Base-by-base conservation (phyloP, 768 basidiomycete species). In the Amanita jacksonii region DNA sequence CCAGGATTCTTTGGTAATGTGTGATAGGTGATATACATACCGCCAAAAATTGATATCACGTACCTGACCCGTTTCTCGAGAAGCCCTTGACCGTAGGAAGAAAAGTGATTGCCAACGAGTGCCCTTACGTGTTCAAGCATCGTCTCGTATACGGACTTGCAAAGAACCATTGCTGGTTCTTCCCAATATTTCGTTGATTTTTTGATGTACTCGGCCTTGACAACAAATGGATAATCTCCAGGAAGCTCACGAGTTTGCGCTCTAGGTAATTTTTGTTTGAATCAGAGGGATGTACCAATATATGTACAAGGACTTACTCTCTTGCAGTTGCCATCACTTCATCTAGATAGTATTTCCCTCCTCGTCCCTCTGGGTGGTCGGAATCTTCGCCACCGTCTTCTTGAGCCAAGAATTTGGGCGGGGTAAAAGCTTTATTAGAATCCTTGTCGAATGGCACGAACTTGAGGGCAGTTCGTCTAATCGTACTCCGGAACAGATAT, bases 401-500 rank as follows among this genome's bases (percentile, higher is more conserved):
- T 22, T 58, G 58, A 5, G 45, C 27, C n/a, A 40, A 39, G 25
- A 61, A 47, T 46, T 61, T 61, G 1, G 30, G 16, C 0, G 58
- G 52, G 9, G 40, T 31, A 2, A 35, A 38, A 44, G 18, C 45
- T 51, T 25, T 39, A 42, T 39, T 52, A 13, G 49, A 38, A 5
- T 42, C 27, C 19, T 45, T 54, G 31, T 60, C 52, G 49, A 72
- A 77, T 0, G 81, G 80, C 5, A 65, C 49, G 48, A 86, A 85
- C 2, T 69, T 53, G 0, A 83, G 83, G 0, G 77, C 72, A 0
- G 81, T 83, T 0, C 36, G 38, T 1, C 68, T 65, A 33, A 85
- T 76, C 0, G 62, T 60, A 1, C 42, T 43, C 8, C 67, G 63
- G 58, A 85, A 86, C 0, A 28, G 28, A 4, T 66, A 58, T 33